These are phyloP conservation scores for Pseudoturritis turrita DNA, from an alignment of 345 rosid species.

Conservation along the genomic window DNA sequence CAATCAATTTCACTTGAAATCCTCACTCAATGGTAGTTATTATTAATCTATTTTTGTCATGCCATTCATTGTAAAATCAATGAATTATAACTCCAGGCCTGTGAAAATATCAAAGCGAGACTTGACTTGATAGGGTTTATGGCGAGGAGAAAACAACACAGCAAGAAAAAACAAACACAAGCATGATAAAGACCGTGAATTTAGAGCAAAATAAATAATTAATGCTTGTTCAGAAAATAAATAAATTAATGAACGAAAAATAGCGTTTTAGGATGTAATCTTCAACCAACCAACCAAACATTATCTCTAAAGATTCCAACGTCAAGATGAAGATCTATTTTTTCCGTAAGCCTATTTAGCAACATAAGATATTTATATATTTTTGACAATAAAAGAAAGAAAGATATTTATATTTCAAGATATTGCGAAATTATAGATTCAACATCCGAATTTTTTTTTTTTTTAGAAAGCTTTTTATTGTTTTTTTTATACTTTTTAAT, in stretches of 20 bases:
- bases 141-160: constrained; percentile 2
- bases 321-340: not conserved
- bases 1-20: not conserved
- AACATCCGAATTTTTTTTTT: no score
- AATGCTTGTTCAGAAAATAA: not conserved
- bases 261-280: not conserved
- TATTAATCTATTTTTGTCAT: not conserved
- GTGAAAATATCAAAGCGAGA: not conserved
- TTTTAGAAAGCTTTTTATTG: no score
- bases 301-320: not conserved
- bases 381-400: no score
- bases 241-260: not conserved
- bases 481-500: no score
- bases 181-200: not conserved
- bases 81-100: not conserved
- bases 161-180: not conserved
- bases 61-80: not conserved
- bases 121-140: not conserved
- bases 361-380: not conserved
- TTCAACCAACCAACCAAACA: constrained; percentile 18
- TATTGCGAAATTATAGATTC: no score
- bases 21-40: not conserved
- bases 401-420: no score
- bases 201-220: not conserved
- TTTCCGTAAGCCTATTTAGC: not conserved